Evolutionary conservation across 345 rosid genomes (phyloP).

Genomic region (Aegle marmelos): DNA sequence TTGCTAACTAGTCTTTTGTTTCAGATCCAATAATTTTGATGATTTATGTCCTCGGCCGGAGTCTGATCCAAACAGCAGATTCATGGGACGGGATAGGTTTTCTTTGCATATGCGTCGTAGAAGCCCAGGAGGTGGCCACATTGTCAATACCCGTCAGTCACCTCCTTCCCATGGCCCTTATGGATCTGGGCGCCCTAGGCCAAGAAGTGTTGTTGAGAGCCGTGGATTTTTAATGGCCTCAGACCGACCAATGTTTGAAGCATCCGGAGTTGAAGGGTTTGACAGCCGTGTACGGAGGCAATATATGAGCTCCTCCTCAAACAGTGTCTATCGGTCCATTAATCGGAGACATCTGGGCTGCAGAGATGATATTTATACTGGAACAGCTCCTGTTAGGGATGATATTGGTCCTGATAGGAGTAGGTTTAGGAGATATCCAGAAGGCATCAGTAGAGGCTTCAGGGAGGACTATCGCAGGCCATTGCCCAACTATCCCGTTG

Average conservation of each 20-base stretch:
- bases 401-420: conserved; percentile 35
- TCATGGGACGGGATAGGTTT: conserved; percentile 38
- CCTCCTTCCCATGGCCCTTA: conserved; percentile 25
- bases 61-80: conserved; percentile 23
- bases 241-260: conserved; percentile 24
- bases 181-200: conserved; percentile 30
- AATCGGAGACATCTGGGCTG: conserved; percentile 26
- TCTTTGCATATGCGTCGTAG: conserved; percentile 25
- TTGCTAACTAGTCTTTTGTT: conserved; percentile 19
- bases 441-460: conserved; percentile 21
- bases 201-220: conserved; percentile 25
- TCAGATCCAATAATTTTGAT: conserved; percentile 38
- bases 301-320: conserved; percentile 28
- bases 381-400: conserved; percentile 23
- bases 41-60: conserved; percentile 25
- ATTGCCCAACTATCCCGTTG: conserved; percentile 22
- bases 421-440: conserved; percentile 36
- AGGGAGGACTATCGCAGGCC: conserved; percentile 34
- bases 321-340: conserved; percentile 21
- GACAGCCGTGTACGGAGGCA: conserved; percentile 35
- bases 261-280: conserved; percentile 23
- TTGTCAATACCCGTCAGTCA: conserved; percentile 27
- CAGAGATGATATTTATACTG: conserved; percentile 26
- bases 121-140: conserved; percentile 33
- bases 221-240: conserved; percentile 25